Evolutionary conservation across 2,329 filamentous ascomycete genomes (phyloP), one percentile per base, ranked within the genome.

Genomic region (Cadophora sp.): DNA sequence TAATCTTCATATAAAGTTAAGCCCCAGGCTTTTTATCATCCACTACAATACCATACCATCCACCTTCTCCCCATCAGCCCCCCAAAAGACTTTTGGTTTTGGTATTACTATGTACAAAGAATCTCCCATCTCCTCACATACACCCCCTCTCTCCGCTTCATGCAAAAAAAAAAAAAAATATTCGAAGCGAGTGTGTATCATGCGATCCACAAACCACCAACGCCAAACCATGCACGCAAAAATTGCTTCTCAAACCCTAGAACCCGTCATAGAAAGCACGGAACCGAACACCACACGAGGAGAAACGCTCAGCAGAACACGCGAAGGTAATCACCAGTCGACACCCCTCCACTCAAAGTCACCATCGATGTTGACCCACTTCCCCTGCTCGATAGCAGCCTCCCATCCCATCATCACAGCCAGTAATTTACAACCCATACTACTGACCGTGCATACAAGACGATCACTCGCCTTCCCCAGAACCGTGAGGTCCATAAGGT

Each of bases 341-440:
- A 83, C 73, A 1, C 79, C 80, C 62, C 76, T 83, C 91, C 91
- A 93, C 14, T 83, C 82, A 72, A 85, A 88, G 14, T 84, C 84
- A 1, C 90, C 90, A 76, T 95, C 92, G n/a, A 97, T 86, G 79
- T 96, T 96, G 66, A 87, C 83, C 91, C 93, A 96, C 53, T 83
- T 82, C 1, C 83, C 84, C 20, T 83, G 78, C 41, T 81, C 81
- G 68, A 93, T 83, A 5, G 85, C 87, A 36, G 82, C 83, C 45
- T 94, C 90, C 91, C 92, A 94, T 0, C 93, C 93, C 88, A 96
- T 88, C 89, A 96, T 94, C 48, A 97, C 92, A 1, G 87, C 93
- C 69, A 96, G 77, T 62, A 96, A 74, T 24, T 92, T 85, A 77
- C 93, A 97, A 0, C 87, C 87, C 79, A 84, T 87, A 41, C 89